phyloP scores from a whole-genome alignment of 169 alveolate species.

The Hepatocystis sp. region DNA sequence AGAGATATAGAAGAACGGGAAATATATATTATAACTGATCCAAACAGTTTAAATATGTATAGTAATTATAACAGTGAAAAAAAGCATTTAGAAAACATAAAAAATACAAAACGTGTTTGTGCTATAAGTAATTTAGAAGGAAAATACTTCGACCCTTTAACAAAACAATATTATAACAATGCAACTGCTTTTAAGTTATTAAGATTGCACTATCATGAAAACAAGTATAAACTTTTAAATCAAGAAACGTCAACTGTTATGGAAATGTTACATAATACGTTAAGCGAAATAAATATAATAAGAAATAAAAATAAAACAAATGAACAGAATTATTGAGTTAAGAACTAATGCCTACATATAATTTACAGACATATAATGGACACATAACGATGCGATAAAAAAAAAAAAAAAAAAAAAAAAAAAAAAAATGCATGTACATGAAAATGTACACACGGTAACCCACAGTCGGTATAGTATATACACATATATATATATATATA shows the following conservation, averaged over 20 bases:
- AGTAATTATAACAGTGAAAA: slow-evolving; percentile 65
- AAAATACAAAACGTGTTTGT: slow-evolving; percentile 50
- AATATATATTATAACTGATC: slow-evolving; percentile 49
- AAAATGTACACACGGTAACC: no score
- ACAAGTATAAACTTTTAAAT: slow-evolving; percentile 24
- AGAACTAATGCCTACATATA: background rate
- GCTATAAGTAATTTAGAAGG: slow-evolving; percentile 76
- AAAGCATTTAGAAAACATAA: slow-evolving; percentile 23
- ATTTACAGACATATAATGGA: background rate
- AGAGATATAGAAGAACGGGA: slow-evolving; percentile 26
- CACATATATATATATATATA: no score
- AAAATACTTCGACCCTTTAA: slow-evolving; percentile 69
- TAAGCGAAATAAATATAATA: slow-evolving; percentile 14
- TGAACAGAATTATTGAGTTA: background rate
- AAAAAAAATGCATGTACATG: no score
- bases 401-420: no score
- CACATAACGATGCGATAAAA: no score
- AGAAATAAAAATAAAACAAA: no score
- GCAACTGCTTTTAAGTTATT: slow-evolving; percentile 48
- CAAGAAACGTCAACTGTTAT: slow-evolving; percentile 19
- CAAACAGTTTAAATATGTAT: slow-evolving; percentile 35
- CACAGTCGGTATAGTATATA: no score
- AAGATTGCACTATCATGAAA: slow-evolving; percentile 42
- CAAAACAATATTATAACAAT: slow-evolving; percentile 55
- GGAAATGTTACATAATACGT: slow-evolving; percentile 21